These are phyloP conservation scores for Agmasoma carcini DNA, from an alignment of 371 early-diverging fungal genomes.

Conservation along the genomic window DNA sequence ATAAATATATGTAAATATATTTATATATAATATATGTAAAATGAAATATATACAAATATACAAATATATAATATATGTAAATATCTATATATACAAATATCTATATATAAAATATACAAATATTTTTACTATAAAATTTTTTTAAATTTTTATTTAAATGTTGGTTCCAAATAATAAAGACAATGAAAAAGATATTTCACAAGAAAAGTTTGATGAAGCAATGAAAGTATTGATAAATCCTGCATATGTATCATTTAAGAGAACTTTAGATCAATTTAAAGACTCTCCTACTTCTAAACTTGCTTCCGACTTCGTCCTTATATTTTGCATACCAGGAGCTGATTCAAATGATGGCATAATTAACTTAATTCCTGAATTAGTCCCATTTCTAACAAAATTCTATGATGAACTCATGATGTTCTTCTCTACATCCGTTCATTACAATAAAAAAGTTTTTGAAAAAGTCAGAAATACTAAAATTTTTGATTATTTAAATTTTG, in stretches of 20 bases:
- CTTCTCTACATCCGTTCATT: constrained; percentile 11
- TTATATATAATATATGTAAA: too few relatives aligned
- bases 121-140: too few relatives aligned
- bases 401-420: constrained; percentile 3
- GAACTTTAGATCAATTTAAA: constrained; percentile 6
- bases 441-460: background rate
- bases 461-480: background rate
- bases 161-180: too few relatives aligned
- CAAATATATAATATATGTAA: too few relatives aligned
- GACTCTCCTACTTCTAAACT: background rate
- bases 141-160: too few relatives aligned
- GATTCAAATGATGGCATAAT: background rate
- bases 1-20: too few relatives aligned
- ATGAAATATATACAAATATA: too few relatives aligned
- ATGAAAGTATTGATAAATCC: constrained; percentile 6
- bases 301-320: constrained; percentile 2
- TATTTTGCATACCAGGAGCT: background rate
- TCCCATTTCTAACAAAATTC: constrained; percentile 6
- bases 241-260: constrained; percentile 5
- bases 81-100: too few relatives aligned
- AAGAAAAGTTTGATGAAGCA: background rate
- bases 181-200: constrained; percentile 15
- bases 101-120: too few relatives aligned
- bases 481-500: constrained; percentile 5
- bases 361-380: background rate